Evolutionary conservation across 441 rosid genomes (phyloP).

Genomic region (Raphanus hybrid): DNA sequence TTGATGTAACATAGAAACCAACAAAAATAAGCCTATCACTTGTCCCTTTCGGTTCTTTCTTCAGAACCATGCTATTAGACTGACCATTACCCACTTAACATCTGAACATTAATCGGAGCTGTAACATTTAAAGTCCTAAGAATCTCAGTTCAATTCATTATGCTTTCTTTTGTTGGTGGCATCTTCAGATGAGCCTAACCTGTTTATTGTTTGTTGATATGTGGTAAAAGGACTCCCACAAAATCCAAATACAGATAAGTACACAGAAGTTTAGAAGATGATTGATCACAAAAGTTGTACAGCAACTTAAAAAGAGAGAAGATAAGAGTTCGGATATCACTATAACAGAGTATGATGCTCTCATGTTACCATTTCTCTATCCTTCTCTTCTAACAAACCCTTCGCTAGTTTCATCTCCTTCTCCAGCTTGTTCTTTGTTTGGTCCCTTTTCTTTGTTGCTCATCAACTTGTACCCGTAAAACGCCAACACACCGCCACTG

Average conservation of each 20-base stretch:
- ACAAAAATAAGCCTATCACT: neutral
- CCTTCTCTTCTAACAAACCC: conserved; percentile 33
- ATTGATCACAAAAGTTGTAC: conserved; percentile 29
- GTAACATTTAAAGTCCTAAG: neutral
- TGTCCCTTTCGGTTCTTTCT: neutral
- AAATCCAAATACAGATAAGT: conserved; percentile 8
- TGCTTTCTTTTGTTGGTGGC: neutral
- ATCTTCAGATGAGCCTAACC: conserved; percentile 10
- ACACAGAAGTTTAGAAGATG: conserved; percentile 14
- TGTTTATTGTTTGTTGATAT: conserved; percentile 23
- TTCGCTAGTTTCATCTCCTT: conserved; percentile 45
- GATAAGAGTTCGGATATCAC: neutral
- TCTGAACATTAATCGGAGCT: neutral
- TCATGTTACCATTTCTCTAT: conserved; percentile 20
- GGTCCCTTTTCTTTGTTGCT: conserved; percentile 43
- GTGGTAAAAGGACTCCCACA: neutral
- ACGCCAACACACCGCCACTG: conserved; percentile 75
- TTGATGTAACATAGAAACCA: neutral
- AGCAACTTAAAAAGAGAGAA: conserved; percentile 4
- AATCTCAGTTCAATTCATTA: conserved; percentile 1
- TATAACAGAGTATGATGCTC: neutral
- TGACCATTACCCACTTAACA: neutral
- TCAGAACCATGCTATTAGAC: neutral
- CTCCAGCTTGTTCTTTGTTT: conserved; percentile 42
- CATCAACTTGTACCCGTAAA: conserved; percentile 67